These are phyloP conservation scores for Plectosphaerella plurivora DNA, from an alignment of 2,329 filamentous ascomycete genomes.

Conservation along the genomic window DNA sequence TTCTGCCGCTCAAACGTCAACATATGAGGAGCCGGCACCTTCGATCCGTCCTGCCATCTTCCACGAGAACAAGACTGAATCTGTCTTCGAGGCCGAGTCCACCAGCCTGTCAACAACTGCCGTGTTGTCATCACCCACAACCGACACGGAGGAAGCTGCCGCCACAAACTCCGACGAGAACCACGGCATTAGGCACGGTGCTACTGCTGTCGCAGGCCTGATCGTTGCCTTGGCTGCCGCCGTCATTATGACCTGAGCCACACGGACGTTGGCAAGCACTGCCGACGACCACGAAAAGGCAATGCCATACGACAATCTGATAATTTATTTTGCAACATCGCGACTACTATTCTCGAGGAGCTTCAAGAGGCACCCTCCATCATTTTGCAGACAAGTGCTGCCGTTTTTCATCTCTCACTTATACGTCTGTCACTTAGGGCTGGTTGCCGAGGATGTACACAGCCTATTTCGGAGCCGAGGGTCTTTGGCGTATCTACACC, in stretches of 20 bases:
- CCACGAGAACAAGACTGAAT: slow-evolving; percentile 39
- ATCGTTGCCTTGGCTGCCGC: slow-evolving; percentile 52
- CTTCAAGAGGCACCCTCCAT: no score
- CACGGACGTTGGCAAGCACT: no score
- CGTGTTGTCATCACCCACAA: slow-evolving; percentile 13
- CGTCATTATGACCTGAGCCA: slow-evolving; percentile 38
- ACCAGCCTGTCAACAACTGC: neutral
- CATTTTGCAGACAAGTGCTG: no score
- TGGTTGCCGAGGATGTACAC: no score
- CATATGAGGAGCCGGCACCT: slow-evolving; percentile 6
- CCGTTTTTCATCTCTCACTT: no score
- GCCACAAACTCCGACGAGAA: slow-evolving; percentile 34
- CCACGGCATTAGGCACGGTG: slow-evolving; percentile 44
- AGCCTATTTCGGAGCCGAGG: no score
- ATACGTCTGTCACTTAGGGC: no score
- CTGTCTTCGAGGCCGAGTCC: slow-evolving; percentile 17
- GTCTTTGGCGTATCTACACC: no score
- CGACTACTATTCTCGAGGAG: no score
- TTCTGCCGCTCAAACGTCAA: slow-evolving; percentile 12
- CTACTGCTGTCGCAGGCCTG: slow-evolving; percentile 47
- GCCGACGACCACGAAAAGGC: no score
- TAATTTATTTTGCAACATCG: no score
- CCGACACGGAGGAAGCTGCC: slow-evolving; percentile 17
- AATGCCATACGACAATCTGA: no score
- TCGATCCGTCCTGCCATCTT: slow-evolving; percentile 45